Conservation (phyloP, 495 filamentous ascomycete species). For the Stereocaulon alpinum region DNA sequence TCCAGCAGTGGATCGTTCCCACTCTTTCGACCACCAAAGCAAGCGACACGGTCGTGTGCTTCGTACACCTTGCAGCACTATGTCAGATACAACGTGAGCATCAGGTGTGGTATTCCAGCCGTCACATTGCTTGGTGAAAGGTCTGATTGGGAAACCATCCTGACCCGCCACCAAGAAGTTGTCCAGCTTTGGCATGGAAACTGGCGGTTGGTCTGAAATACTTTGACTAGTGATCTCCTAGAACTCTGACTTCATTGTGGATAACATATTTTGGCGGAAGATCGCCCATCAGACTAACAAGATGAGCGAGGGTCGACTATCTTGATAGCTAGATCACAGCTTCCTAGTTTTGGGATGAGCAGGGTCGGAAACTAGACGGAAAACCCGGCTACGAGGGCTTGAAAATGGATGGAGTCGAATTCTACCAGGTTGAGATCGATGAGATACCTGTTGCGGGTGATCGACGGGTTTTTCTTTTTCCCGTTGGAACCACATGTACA, state of each 20-base stretch:
- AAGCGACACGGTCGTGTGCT: neutral
- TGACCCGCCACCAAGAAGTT: constrained; percentile 28
- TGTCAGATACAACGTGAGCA: constrained; percentile 24
- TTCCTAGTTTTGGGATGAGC: constrained; percentile 36
- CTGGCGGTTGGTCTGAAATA: constrained; percentile 15
- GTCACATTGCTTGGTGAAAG: constrained; percentile 38
- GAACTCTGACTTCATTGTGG: constrained; percentile 15
- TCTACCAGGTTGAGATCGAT: constrained; percentile 18
- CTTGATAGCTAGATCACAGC: constrained; percentile 38
- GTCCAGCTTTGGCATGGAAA: constrained; percentile 30
- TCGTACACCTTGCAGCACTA: constrained; percentile 30
- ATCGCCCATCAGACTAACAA: constrained; percentile 20
- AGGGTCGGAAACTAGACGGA: constrained; percentile 24
- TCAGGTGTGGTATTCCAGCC: constrained; percentile 37
- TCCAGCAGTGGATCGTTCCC: neutral
- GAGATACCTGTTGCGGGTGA: constrained; percentile 18
- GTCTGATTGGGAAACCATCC: constrained; percentile 33
- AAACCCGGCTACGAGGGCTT: neutral
- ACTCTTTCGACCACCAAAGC: neutral
- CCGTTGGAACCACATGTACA: neutral
- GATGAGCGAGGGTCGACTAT: constrained; percentile 23
- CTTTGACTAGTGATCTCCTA: constrained; percentile 24
- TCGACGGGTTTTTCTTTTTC: constrained; percentile 1
- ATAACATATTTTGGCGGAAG: constrained; percentile 33
- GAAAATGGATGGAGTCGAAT: constrained; percentile 19